Conservation (phyloP, 441 rosid genomes). For the Adansonia grandidieri region DNA sequence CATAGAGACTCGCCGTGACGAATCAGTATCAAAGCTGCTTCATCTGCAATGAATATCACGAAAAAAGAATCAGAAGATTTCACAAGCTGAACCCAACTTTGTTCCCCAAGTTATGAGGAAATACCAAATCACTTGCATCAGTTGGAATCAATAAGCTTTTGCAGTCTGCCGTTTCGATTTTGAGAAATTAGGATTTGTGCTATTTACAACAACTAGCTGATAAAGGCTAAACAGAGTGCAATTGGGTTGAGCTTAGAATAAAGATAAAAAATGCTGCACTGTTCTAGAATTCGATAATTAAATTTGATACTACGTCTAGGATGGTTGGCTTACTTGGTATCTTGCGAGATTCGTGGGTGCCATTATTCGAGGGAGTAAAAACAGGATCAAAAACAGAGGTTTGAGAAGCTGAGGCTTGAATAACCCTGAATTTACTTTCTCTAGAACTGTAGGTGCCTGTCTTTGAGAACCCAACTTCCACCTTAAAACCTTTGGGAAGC, state of each 20-base stretch:
- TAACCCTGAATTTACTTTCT: slow-evolving; percentile 35
- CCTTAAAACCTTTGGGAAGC: slow-evolving; percentile 39
- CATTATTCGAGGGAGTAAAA: slow-evolving; percentile 52
- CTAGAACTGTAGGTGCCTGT: slow-evolving; percentile 33
- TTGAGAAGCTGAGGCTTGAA: slow-evolving; percentile 63
- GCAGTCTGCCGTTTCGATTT: not conserved
- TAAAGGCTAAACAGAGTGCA: not conserved
- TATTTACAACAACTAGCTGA: not conserved
- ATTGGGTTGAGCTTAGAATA: not conserved
- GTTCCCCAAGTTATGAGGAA: not conserved
- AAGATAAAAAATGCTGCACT: not conserved
- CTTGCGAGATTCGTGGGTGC: slow-evolving; percentile 44
- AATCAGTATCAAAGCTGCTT: slow-evolving; percentile 83
- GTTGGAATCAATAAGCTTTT: slow-evolving; percentile 2
- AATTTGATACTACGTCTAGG: slow-evolving; percentile 16
- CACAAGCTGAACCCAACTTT: slow-evolving; percentile 17
- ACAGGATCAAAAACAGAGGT: slow-evolving; percentile 58
- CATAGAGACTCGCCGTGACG: slow-evolving; percentile 96
- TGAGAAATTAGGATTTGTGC: not conserved
- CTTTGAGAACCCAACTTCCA: slow-evolving; percentile 36
- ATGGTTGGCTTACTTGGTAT: slow-evolving; percentile 60
- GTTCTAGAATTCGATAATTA: slow-evolving; percentile 7
- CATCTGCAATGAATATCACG: slow-evolving; percentile 49
- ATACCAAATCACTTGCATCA: slow-evolving; percentile 16
- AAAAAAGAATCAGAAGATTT: slow-evolving; percentile 23